These are phyloP conservation scores for Dendryphion nanum DNA, from an alignment of 2,329 filamentous ascomycete species.

Conservation along the genomic window DNA sequence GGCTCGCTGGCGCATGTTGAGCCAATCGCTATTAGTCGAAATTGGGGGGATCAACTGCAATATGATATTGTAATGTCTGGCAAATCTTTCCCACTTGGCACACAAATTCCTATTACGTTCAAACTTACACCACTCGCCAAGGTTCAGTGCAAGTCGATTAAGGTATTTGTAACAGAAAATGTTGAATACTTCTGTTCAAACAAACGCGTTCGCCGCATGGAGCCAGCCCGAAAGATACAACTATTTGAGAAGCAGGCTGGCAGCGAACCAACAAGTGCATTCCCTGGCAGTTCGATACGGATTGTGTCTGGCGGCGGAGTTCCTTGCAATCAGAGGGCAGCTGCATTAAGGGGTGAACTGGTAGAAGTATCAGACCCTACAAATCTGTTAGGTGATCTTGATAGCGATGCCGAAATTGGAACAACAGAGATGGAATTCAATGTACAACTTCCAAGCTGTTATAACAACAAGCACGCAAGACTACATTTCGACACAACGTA, in stretches of 20 bases:
- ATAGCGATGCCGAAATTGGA: conserved; percentile 73
- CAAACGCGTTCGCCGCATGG: conserved; percentile 79
- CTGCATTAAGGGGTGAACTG: conserved; percentile 56
- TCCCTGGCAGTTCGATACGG: conserved; percentile 71
- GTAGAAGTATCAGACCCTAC: conserved; percentile 55
- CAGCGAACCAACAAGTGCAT: conserved; percentile 69
- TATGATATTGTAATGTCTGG: conserved; percentile 97
- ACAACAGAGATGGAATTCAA: conserved; percentile 94
- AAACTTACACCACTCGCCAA: conserved; percentile 91
- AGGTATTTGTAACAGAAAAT: conserved; percentile 86
- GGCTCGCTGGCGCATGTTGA: conserved; percentile 87
- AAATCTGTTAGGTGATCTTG: conserved; percentile 79
- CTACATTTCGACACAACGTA: conserved; percentile 91
- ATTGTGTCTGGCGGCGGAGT: conserved; percentile 80
- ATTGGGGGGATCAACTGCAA: conserved; percentile 92
- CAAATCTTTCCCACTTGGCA: conserved; percentile 87
- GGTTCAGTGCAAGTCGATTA: conserved; percentile 88
- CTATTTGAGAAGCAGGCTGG: conserved; percentile 88
- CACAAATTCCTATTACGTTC: conserved; percentile 88
- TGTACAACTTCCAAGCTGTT: conserved; percentile 85
- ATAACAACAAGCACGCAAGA: conserved; percentile 64
- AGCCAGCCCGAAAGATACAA: conserved; percentile 78
- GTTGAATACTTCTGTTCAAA: conserved; percentile 89
- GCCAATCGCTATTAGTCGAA: conserved; percentile 87
- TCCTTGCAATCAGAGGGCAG: conserved; percentile 59